Conservation (phyloP, 2,329 filamentous ascomycete species). For the Chalaropsis thielavioides region DNA sequence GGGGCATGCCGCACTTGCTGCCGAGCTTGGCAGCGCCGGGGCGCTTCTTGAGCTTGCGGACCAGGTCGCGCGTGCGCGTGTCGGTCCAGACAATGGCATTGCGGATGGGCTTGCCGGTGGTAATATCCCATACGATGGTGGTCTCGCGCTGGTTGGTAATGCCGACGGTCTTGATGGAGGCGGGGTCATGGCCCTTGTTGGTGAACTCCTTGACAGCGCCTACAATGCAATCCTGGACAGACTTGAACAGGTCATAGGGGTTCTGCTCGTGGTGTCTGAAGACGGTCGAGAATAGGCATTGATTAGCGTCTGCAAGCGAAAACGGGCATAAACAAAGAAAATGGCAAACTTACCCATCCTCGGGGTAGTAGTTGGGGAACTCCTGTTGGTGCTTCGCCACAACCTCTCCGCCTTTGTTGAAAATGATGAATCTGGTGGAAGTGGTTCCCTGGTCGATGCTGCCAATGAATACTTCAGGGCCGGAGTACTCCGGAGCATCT, state of each 20-base stretch:
- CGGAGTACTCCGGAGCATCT: neutral
- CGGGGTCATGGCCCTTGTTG: slow-evolving; percentile 49
- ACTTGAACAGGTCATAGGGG: slow-evolving; percentile 57
- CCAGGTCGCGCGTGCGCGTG: slow-evolving; percentile 57
- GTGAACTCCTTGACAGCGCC: slow-evolving; percentile 58
- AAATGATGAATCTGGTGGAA: slow-evolving; percentile 79
- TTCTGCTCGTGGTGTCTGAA: slow-evolving; percentile 81
- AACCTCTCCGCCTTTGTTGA: slow-evolving; percentile 63
- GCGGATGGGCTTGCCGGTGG: slow-evolving; percentile 64
- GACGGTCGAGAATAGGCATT: neutral
- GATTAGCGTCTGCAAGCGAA: slow-evolving; percentile 1
- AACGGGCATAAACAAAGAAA: neutral
- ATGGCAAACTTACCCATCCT: slow-evolving; percentile 54
- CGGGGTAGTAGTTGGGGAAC: slow-evolving; percentile 70
- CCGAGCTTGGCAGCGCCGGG: slow-evolving; percentile 54
- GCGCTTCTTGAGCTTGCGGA: slow-evolving; percentile 58
- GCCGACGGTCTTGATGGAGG: slow-evolving; percentile 62
- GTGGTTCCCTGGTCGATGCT: slow-evolving; percentile 88
- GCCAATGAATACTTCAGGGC: slow-evolving; percentile 46
- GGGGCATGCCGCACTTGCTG: slow-evolving; percentile 61
- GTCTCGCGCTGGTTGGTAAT: slow-evolving; percentile 89
- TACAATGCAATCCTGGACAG: slow-evolving; percentile 68
- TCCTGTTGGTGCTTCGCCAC: slow-evolving; percentile 76
- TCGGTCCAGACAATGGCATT: slow-evolving; percentile 88
- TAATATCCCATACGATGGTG: slow-evolving; percentile 68